A percentile compares a stretch with the other conserved stretches of the same genome.
Evolutionary conservation across 2,329 filamentous ascomycete species (phyloP).

Genomic region (Colletotrichum tabaci): DNA sequence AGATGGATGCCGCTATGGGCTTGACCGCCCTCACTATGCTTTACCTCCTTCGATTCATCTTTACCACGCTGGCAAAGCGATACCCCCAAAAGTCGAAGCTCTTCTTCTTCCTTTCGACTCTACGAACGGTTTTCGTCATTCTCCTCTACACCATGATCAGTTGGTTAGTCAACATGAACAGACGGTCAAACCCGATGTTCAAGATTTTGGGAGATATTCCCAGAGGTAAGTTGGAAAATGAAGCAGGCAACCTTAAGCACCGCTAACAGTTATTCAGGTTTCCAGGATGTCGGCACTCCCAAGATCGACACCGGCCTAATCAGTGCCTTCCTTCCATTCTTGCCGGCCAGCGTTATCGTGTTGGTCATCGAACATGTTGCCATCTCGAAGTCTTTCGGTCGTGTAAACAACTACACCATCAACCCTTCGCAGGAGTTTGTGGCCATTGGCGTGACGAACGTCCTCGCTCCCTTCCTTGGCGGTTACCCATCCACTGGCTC

Average conservation of each 20-base stretch:
- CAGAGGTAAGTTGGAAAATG: conserved; percentile 66
- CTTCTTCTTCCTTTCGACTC: conserved; percentile 91
- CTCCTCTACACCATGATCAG: conserved; percentile 93
- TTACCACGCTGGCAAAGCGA: conserved; percentile 77
- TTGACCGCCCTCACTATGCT: conserved; percentile 85
- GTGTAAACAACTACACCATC: conserved; percentile 96
- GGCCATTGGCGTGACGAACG: conserved; percentile 90
- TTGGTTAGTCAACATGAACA: conserved; percentile 84
- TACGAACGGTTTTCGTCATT: conserved; percentile 93
- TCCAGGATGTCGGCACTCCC: conserved; percentile 84
- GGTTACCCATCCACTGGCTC: conserved; percentile 95
- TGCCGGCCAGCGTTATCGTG: conserved; percentile 93
- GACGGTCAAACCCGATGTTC: conserved; percentile 76
- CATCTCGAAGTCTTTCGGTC: conserved; percentile 96
- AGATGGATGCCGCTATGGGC: conserved; percentile 89
- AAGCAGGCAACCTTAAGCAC: not conserved
- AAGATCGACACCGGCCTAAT: conserved; percentile 77
- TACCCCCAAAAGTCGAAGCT: conserved; percentile 79
- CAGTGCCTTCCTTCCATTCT: conserved; percentile 75
- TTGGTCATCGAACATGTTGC: conserved; percentile 96
- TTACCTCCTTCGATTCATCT: conserved; percentile 79
- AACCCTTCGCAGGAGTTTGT: conserved; percentile 97
- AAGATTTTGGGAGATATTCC: conserved; percentile 83
- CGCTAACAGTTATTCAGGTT: conserved; percentile 64
- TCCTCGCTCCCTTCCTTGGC: conserved; percentile 92